phyloP scores from a whole-genome alignment of 1,139 yeast genomes.

The Suhomyces chickasaworum region DNA sequence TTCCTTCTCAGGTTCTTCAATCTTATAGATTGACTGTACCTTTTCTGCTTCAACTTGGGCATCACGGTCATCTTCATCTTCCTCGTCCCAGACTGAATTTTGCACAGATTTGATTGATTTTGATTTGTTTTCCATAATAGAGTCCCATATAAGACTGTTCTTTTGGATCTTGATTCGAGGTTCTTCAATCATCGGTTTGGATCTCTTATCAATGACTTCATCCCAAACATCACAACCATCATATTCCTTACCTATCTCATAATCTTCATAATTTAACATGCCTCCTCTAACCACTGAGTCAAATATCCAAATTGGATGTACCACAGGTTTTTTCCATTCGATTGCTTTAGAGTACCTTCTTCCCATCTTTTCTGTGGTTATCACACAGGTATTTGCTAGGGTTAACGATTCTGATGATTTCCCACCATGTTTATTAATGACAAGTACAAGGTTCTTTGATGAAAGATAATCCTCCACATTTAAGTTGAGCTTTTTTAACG shows the following conservation, averaged over 20 bases:
- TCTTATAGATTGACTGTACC: neutral
- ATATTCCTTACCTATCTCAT: conserved; percentile 29
- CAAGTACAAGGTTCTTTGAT: conserved; percentile 26
- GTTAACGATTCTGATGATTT: conserved; percentile 58
- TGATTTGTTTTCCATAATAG: conserved; percentile 45
- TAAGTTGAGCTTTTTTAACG: conserved; percentile 12
- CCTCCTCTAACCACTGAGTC: conserved; percentile 67
- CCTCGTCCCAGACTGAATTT: conserved; percentile 37
- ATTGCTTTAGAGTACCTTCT: conserved; percentile 62
- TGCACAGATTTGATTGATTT: conserved; percentile 18
- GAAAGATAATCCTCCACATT: conserved; percentile 28
- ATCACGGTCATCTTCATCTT: conserved; percentile 8
- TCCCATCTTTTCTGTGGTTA: conserved; percentile 58
- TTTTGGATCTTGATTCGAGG: conserved; percentile 25
- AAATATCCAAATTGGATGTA: conserved; percentile 75
- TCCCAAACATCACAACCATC: conserved; percentile 59
- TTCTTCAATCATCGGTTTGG: conserved; percentile 5
- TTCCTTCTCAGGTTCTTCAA: neutral
- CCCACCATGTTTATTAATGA: conserved; percentile 60
- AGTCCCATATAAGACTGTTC: conserved; percentile 46
- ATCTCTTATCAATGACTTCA: conserved; percentile 17
- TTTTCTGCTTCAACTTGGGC: neutral
- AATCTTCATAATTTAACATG: conserved; percentile 50
- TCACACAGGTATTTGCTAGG: conserved; percentile 50
- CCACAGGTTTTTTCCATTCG: conserved; percentile 68